Conservation (phyloP, 2,329 filamentous ascomycete genomes). For the Aspergillus sp. region DNA sequence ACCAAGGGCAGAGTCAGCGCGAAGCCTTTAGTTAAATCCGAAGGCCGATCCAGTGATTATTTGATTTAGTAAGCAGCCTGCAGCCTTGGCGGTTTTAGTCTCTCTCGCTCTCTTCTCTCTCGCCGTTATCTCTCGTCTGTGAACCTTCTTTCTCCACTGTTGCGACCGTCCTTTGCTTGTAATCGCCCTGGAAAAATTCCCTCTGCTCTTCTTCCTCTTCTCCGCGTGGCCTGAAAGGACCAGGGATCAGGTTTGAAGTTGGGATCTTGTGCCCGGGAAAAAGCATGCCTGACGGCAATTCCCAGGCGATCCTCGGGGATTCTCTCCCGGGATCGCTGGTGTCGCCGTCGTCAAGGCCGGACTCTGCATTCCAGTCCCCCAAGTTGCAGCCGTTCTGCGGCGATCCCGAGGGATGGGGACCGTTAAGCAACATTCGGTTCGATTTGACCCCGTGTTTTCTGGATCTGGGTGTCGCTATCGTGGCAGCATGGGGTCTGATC, state of each 20-base stretch:
- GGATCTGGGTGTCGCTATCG: constrained; percentile 79
- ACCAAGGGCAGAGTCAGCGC: background rate
- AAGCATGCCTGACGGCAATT: constrained; percentile 36
- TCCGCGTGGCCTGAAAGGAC: constrained; percentile 16
- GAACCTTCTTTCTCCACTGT: background rate
- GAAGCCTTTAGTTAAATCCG: background rate
- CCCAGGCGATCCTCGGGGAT: constrained; percentile 35
- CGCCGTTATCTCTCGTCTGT: background rate
- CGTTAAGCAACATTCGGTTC: constrained; percentile 79
- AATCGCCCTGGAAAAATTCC: constrained; percentile 8
- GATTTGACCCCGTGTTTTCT: constrained; percentile 98
- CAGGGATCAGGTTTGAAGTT: constrained; percentile 21
- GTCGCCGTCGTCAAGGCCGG: constrained; percentile 25
- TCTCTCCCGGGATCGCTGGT: constrained; percentile 26
- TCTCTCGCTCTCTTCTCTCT: background rate
- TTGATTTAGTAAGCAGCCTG: constrained; percentile 24
- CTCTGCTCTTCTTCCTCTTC: constrained; percentile 12
- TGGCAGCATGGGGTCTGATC: constrained; percentile 76
- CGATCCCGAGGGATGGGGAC: constrained; percentile 93
- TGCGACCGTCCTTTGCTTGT: background rate
- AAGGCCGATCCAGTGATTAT: background rate
- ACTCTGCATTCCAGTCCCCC: constrained; percentile 21
- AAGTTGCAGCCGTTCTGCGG: constrained; percentile 72
- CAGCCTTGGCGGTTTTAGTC: constrained; percentile 8
- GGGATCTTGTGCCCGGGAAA: constrained; percentile 22